A percentile compares a stretch with the other conserved stretches of the same genome.
Conservation (phyloP, 331 rosid species). For the Saraca asoca region DNA sequence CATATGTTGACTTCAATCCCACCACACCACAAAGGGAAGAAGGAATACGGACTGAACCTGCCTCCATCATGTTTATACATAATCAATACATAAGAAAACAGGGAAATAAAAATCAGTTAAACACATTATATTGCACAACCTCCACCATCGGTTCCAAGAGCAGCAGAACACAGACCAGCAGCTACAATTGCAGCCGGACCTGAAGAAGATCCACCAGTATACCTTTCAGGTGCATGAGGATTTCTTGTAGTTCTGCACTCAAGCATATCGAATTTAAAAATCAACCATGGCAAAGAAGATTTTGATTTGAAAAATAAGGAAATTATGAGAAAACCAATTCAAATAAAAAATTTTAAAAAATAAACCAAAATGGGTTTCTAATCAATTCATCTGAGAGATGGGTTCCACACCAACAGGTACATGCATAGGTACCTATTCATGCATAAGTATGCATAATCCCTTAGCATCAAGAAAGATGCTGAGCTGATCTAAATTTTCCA, state of each 20-base stretch:
- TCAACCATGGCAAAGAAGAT: too few species aligned
- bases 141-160: slow-evolving; percentile 97
- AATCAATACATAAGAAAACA: slow-evolving; percentile 22
- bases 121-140: slow-evolving; percentile 57
- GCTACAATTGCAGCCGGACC: slow-evolving; percentile 99
- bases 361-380: too few species aligned
- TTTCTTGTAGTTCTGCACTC: slow-evolving; percentile 82
- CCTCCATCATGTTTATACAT: slow-evolving; percentile 34
- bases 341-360: too few species aligned
- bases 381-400: too few species aligned
- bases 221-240: slow-evolving; percentile 92
- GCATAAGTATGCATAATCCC: too few species aligned
- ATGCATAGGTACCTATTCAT: too few species aligned
- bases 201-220: slow-evolving; percentile 97
- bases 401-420: too few species aligned
- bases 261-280: slow-evolving; percentile 34
- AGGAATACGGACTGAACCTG: slow-evolving; percentile 97
- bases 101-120: slow-evolving; percentile 25
- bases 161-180: slow-evolving; percentile 90
- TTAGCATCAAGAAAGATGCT: too few species aligned
- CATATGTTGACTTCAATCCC: slow-evolving; percentile 86
- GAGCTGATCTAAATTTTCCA: not conserved
- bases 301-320: too few species aligned
- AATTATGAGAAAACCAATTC: too few species aligned
- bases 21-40: slow-evolving; percentile 98